Conservation (phyloP, 345 rosid genomes). For the Pistacia vera region DNA sequence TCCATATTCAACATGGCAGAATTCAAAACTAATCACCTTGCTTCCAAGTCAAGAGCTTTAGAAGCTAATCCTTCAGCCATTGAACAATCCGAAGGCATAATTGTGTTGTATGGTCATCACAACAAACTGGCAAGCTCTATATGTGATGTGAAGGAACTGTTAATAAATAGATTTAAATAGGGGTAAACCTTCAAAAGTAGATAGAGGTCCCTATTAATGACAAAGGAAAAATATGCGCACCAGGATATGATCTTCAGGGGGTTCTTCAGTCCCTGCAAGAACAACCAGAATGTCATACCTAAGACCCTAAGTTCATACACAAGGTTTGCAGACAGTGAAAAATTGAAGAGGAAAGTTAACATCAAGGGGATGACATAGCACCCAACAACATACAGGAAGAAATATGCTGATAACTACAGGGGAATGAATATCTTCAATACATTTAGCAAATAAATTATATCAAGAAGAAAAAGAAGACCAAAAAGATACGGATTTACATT, state of each 20-base stretch:
- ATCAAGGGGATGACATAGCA: slow-evolving; percentile 1
- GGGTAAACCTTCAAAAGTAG: slow-evolving; percentile 4
- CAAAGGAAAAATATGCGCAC: slow-evolving; percentile 37
- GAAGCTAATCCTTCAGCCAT: slow-evolving; percentile 97
- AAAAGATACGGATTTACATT: background rate
- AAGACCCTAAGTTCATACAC: slow-evolving; percentile 17
- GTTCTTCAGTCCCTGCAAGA: slow-evolving; percentile 79
- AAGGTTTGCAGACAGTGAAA: slow-evolving; percentile 6
- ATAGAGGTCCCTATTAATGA: slow-evolving; percentile 1
- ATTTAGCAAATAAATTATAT: background rate
- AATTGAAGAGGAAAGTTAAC: background rate
- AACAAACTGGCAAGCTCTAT: slow-evolving; percentile 92
- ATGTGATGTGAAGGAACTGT: slow-evolving; percentile 92
- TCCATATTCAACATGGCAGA: too few relatives aligned
- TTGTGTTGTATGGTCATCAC: slow-evolving; percentile 85
- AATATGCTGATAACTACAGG: background rate
- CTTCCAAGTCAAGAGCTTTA: slow-evolving; percentile 90
- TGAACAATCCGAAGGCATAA: slow-evolving; percentile 91
- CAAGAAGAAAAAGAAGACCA: background rate
- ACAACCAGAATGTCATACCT: slow-evolving; percentile 25
- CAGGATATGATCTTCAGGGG: slow-evolving; percentile 62
- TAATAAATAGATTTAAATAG: slow-evolving; percentile 19
- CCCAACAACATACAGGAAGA: background rate
- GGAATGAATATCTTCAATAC: background rate
- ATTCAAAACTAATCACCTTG: slow-evolving; percentile 66